Evolutionary conservation across 331 rosid genomes (phyloP).

Genomic region (Acacia concinna): DNA sequence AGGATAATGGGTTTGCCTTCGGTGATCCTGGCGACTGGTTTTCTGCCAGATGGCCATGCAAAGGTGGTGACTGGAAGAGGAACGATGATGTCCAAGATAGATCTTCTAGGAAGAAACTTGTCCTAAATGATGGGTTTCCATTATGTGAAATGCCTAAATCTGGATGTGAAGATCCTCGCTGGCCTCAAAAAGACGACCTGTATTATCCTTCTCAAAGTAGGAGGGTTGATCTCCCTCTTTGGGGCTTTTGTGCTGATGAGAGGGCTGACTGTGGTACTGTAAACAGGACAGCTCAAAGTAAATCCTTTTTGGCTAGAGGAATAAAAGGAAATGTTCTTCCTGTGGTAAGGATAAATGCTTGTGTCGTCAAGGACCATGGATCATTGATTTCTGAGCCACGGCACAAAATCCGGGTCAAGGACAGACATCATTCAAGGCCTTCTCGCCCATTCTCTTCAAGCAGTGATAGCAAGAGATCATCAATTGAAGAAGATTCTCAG

Average conservation of each 20-base stretch:
- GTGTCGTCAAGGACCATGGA: slow-evolving; percentile 91
- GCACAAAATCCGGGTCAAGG: slow-evolving; percentile 65
- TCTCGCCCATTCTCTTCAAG: slow-evolving; percentile 60
- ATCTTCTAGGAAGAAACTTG: slow-evolving; percentile 76
- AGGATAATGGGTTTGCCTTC: slow-evolving; percentile 47
- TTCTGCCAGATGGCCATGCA: slow-evolving; percentile 90
- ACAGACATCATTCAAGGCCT: slow-evolving; percentile 67
- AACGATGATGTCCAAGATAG: slow-evolving; percentile 81
- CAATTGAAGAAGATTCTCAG: slow-evolving; percentile 68
- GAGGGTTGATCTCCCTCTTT: slow-evolving; percentile 84
- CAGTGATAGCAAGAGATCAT: slow-evolving; percentile 77
- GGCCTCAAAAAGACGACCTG: slow-evolving; percentile 84
- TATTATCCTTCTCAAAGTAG: slow-evolving; percentile 79
- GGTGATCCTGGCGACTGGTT: slow-evolving; percentile 69
- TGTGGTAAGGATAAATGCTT: slow-evolving; percentile 89
- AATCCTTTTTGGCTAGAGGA: slow-evolving; percentile 60
- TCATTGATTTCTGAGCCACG: slow-evolving; percentile 80
- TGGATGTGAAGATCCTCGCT: slow-evolving; percentile 94
- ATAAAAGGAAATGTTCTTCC: slow-evolving; percentile 83
- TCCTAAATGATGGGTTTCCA: slow-evolving; percentile 78
- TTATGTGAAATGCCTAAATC: slow-evolving; percentile 85
- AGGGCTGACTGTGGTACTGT: slow-evolving; percentile 50
- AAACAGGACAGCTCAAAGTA: slow-evolving; percentile 54
- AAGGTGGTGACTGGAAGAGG: slow-evolving; percentile 99
- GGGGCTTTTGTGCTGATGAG: slow-evolving; percentile 94